Evolutionary conservation across 371 early-diverging fungal genomes (phyloP), one percentile per base, ranked within the genome.

Genomic region (Mucor indicus): DNA sequence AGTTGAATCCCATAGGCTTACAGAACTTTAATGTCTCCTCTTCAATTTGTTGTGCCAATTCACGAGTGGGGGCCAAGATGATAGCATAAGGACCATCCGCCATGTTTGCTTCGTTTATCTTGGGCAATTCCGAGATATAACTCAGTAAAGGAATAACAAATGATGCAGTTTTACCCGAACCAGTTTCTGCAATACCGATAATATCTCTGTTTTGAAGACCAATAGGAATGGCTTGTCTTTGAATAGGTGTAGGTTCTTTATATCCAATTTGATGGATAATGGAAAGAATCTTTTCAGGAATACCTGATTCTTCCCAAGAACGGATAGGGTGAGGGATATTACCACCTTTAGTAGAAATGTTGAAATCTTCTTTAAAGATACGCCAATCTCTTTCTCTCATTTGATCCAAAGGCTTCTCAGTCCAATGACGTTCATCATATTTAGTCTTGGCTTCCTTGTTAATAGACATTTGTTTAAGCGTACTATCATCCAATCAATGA

Each of bases 321-420:
- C 98, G 84, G 30, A 96, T 78, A n/a, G 98, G 98, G 35, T 84
- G 81, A 29, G 98, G 98, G 38, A 97, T 90, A 32, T 79, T 72
- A 44, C 91, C 93, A 72, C 83, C 98, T 69, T 95, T 96, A 59
- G 92, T 91, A 1, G 95, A 70, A 27, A 98, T 98, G 54, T 87
- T 91, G 69, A 88, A 96, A 53, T 98, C 98, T 64, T 98, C 98
- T 55, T 93, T 93, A 66, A 98, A 95, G 49, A 98, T 98, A 67
- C 98, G 90, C 98, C 98, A 98, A 56, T 98, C 98, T 57, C 98
- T 78, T 57, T 96, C 96, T 41, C 71, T 79, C 98, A 98, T 98
- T 53, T 96, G 88, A 3, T 68, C 61, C 57, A 98, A 67, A 8
- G 89, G 84, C 62, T 98, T 98, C 29, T 94, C 94, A 9, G 86